Conservation (phyloP, 2,329 filamentous ascomycete species). For the Thermothelomyces thermophilus region DNA sequence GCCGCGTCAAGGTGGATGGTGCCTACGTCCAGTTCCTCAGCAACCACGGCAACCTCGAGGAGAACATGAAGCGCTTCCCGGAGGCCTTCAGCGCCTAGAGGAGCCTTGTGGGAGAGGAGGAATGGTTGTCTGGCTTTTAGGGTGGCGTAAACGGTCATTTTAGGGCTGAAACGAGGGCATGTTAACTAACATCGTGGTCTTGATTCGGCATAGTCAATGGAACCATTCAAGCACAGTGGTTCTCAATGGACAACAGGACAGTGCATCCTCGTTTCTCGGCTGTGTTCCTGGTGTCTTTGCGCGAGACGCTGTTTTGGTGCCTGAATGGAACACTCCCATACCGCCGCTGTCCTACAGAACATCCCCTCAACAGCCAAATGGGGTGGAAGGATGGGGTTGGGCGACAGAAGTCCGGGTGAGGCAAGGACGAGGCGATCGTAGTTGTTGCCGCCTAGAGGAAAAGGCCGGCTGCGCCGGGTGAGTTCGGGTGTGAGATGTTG, state of each 20-base stretch:
- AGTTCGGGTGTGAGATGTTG: too few species aligned
- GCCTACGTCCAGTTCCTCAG: constrained; percentile 99
- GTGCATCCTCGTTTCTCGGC: neutral
- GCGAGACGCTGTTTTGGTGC: neutral
- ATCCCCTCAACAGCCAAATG: too few species aligned
- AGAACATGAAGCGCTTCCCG: constrained; percentile 94
- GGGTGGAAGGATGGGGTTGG: too few species aligned
- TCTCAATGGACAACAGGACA: constrained; percentile 12
- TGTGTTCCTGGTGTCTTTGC: neutral
- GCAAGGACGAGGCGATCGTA: neutral
- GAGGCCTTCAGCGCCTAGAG: constrained; percentile 64
- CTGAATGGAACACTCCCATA: too few species aligned
- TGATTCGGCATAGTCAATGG: constrained; percentile 26
- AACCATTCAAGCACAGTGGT: constrained; percentile 24
- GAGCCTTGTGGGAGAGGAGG: constrained; percentile 37
- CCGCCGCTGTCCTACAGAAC: too few species aligned
- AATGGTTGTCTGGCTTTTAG: constrained; percentile 28
- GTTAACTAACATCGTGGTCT: constrained; percentile 27
- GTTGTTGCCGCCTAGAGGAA: neutral
- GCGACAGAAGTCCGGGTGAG: neutral
- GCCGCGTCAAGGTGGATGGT: constrained; percentile 93
- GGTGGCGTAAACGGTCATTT: constrained; percentile 29
- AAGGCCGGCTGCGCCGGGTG: too few species aligned
- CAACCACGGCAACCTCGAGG: constrained; percentile 78
- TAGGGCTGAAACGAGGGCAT: constrained; percentile 26